Base-by-base conservation (phyloP, 1,284 basidiomycete genomes). In the Sanghuangporus sanghuang region DNA sequence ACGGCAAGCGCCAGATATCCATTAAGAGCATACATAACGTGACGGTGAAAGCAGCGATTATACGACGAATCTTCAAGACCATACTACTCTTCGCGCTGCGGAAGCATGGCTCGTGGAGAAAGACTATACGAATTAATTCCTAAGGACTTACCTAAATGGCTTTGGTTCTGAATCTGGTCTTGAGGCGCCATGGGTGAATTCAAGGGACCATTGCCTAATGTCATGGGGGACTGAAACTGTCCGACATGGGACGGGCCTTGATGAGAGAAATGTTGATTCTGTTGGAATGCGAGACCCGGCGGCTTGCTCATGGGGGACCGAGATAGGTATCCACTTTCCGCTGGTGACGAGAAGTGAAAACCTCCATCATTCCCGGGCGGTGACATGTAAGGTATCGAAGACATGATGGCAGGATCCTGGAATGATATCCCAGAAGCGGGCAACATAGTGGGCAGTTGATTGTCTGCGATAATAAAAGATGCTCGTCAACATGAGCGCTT, bases 371-470 rank as follows among this genome's bases (percentile, higher is more conserved):
- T 62, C 50, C 58, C 52, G 61, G 59, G 50, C 61, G 66, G 38
- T 36, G 60, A 40, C 49, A 59, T 89, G 81, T 40, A 73, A 59
- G 53, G 66, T 6, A 72, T 67, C 5, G 79, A 76, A 21, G 90
- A 88, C 89, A 92, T 91, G 64, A 92, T 92, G 16, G 90, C 90
- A 57, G 90, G 90, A 70, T 92, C 90, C 67, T 78, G 80, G 74
- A 90, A 92, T 39, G 80, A 81, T 63, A 80, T 79, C 59, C 68
- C 71, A 50, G 73, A 67, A 66, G 75, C 78, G 61, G 72, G 71
- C 53, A 72, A 40, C 36, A 63, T 67, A 56, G 66, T 50, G 46
- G 66, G 66, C 40, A 62, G 73, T 64, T 71, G 69, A 67, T 77
- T 61, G 42, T 64, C 63, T 64, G 35, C 48, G 27, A 55, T 42